Conservation (phyloP, 371 early-diverging fungal species). For the Mortierella sp. region DNA sequence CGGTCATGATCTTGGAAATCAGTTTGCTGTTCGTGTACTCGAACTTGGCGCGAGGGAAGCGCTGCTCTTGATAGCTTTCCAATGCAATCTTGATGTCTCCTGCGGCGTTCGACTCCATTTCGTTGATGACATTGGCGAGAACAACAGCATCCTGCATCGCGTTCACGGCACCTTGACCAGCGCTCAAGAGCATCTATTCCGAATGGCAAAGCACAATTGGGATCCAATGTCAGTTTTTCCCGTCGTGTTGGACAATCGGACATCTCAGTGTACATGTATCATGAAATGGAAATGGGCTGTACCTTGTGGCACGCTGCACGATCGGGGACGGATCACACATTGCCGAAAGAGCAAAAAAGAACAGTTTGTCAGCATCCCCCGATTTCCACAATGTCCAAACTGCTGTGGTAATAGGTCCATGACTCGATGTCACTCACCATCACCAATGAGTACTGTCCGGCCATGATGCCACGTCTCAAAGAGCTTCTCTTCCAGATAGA, state of each 20-base stretch:
- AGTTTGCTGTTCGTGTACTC: conserved; percentile 6
- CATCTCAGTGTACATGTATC: neutral
- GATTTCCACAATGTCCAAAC: neutral
- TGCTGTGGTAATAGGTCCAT: too few relatives aligned
- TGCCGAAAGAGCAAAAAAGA: neutral
- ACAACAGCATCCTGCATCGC: conserved; percentile 26
- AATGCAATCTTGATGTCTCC: conserved; percentile 7
- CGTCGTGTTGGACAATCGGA: too few relatives aligned
- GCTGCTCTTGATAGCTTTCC: conserved; percentile 8
- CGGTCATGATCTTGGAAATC: conserved; percentile 8
- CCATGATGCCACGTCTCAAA: conserved; percentile 35
- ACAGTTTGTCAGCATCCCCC: neutral
- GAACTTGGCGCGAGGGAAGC: conserved; percentile 9
- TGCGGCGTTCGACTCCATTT: neutral
- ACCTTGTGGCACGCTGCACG: conserved; percentile 12
- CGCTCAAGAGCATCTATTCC: conserved; percentile 5
- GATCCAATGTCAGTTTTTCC: neutral
- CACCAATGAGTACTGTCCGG: conserved; percentile 17
- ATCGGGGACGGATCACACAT: neutral
- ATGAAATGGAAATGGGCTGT: neutral
- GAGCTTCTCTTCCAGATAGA: conserved; percentile 27
- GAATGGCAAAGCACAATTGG: too few relatives aligned
- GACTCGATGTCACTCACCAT: conserved; percentile 38
- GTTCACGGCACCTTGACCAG: conserved; percentile 17
- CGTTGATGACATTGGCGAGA: conserved; percentile 16